Evolutionary conservation across 768 basidiomycete species (phyloP), one percentile per base, ranked within the genome.

Genomic region (Macrocybe gigantea): DNA sequence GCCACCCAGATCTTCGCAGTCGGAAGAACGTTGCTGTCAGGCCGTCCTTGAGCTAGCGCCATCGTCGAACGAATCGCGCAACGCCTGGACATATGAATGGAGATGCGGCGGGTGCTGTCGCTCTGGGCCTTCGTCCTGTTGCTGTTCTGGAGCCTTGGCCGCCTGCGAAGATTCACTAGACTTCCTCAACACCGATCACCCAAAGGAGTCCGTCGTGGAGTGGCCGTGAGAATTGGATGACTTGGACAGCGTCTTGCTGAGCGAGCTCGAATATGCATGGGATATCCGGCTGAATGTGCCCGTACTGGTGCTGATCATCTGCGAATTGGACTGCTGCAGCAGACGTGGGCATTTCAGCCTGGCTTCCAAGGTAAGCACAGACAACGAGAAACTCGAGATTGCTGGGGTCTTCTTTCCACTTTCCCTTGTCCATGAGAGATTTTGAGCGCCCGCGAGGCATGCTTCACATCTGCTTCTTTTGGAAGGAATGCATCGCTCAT

Each of bases 281-380:
- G 65, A 62, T 1, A 45, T 41, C 44, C 50, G 51, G 22, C 51
- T 49, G n/a, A 43, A 49, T 7, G 51, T 44, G 12, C 50, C 54
- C 40, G 39, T 48, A 32, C 53, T 53, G 12, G 47, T 54, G 29
- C 51, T 43, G 31, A 56, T 53, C 33, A 49, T 57, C 12, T 61
- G 53, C 14, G 52, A 50, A 51, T 59, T 59, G 7, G 59, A 48
- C 15, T 11, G 48, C 38, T 49, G 31, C 49, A 54, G 41, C 38
- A 57, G 68, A 56, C 15, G 65, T 64, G 0, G 83, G 80, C 30
- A 79, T 69, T 14, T 74, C 55, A 38, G 72, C 64, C 64, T 89
- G 87, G 53, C 73, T 77, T 4, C 87, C 86, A 1, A 88, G 68
- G 33, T 83, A 69, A 0, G 85, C 80, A 13, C 80, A 75, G 3